Percentiles rank a stretch among this genome's conserved stretches.
These are phyloP conservation scores for Lentinula boryana DNA, from an alignment of 768 basidiomycete genomes.

Conservation along the genomic window DNA sequence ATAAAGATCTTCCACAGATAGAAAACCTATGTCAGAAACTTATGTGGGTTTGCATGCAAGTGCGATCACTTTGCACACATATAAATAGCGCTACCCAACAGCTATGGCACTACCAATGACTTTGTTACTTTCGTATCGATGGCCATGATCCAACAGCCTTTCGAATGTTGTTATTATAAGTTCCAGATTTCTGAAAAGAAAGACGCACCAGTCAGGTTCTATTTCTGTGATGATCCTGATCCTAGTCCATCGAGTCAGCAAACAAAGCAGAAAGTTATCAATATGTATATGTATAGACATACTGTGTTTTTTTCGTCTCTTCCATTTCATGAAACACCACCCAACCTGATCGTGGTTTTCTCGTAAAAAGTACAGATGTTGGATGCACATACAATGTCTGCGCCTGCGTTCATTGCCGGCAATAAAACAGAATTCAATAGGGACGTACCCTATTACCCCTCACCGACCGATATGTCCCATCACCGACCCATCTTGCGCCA, in stretches of 20 bases:
- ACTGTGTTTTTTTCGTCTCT: slow-evolving; percentile 94
- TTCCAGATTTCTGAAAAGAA: background rate
- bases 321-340: slow-evolving; percentile 95
- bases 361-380: slow-evolving; percentile 88
- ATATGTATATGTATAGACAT: slow-evolving; percentile 19
- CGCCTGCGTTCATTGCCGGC: slow-evolving; percentile 5
- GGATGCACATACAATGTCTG: slow-evolving; percentile 90
- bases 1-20: too few relatives aligned
- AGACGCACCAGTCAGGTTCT: slow-evolving; percentile 81
- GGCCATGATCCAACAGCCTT: slow-evolving; percentile 27
- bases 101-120: background rate
- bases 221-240: slow-evolving; percentile 92
- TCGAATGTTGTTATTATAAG: background rate
- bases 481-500: slow-evolving; percentile 84
- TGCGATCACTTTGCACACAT: too few relatives aligned
- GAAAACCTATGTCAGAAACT: too few relatives aligned
- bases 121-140: slow-evolving; percentile 21
- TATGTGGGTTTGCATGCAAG: too few relatives aligned
- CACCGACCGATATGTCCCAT: slow-evolving; percentile 90
- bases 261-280: background rate
- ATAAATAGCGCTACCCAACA: background rate
- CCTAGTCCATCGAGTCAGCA: slow-evolving; percentile 32
- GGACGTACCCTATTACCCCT: slow-evolving; percentile 71
- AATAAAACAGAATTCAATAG: background rate
- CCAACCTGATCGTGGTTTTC: slow-evolving; percentile 89